Evolutionary conservation across 108 stramenopile genomes (phyloP), one percentile per base, ranked within the genome.

Genomic region (Fistulifera solaris): DNA sequence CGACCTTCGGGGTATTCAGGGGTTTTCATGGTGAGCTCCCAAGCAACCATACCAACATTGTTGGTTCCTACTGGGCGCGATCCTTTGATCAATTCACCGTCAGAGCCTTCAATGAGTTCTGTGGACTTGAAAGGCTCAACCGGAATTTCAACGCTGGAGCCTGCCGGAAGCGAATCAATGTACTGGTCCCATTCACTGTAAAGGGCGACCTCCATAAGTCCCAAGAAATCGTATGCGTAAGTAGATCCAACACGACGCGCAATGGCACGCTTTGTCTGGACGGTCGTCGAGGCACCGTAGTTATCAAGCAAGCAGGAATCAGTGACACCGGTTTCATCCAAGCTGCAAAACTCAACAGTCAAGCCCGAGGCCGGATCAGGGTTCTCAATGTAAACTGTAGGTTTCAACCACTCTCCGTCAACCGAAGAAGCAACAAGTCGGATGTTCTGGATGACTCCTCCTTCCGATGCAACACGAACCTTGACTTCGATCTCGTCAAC

Each of bases 401-500:
- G 75, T 58, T 87, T 87, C 31, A 98, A 81, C 92, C 93, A 98
- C 54, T 94, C 93, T 13, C 97, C 97, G 13, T 78, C 76, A 75
- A 92, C 87, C 1, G 93, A 94, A 23, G 95, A 95, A 0, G 94
- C 95, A 48, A 95, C 91, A 67, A 96, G 83, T 38, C 97, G 94
- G 19, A 96, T 73, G 26, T 90, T 86, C 48, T 83, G 75, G 27
- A 73, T 63, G 53, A 82, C 65, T 40, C 74, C 69, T 42, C 88
- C 87, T 41, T 87, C 73, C 5, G 69, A 64, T 47, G 60, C 45
- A 28, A 93, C 57, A 49, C 94, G 88, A 16, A 95, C 72, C 72
- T 94, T 96, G 55, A 95, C 89, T 76, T 98, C 97, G 58, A 98
- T 96, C 66, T 98, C 97, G 67, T 98, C 97, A 22, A 98, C 94